Conservation (phyloP, 75 land plant genomes). For the Isoetes taiwanensis region DNA sequence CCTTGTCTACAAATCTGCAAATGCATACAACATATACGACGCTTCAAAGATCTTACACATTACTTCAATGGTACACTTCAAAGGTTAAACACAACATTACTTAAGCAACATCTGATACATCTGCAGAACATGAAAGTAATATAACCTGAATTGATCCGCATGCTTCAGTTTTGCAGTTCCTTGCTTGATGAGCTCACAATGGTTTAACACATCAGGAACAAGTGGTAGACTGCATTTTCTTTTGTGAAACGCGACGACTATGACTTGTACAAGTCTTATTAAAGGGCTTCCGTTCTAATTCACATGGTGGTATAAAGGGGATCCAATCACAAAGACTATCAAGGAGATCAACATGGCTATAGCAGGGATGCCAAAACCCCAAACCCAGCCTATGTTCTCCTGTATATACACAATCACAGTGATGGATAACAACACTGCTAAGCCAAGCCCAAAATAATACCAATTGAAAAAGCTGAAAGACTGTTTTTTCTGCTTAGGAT, state of each 20-base stretch:
- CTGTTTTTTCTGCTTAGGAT: neutral
- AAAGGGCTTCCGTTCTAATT: neutral
- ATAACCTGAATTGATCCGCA: conserved; percentile 3
- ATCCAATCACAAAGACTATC: neutral
- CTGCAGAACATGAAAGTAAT: no score
- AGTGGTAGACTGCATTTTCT: neutral
- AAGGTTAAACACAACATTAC: no score
- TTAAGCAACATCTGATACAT: no score
- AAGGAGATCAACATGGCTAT: conserved; percentile 1
- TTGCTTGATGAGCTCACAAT: neutral
- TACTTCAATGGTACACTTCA: no score
- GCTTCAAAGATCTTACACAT: no score
- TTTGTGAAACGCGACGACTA: neutral
- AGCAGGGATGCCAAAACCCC: conserved; percentile 5
- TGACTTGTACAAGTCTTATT: neutral
- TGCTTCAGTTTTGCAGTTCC: neutral
- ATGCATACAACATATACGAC: no score
- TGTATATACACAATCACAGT: conserved; percentile 1
- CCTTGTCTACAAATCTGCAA: no score
- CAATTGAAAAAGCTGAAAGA: conserved; percentile 7
- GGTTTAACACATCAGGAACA: neutral
- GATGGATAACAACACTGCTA: neutral
- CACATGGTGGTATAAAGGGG: neutral
- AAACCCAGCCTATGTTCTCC: neutral
- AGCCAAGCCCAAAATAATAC: neutral